Percentiles rank a stretch among this genome's conserved stretches.
These are phyloP conservation scores for Lasiosphaeris hirsuta DNA, from an alignment of 495 filamentous ascomycete species.

Conservation along the genomic window DNA sequence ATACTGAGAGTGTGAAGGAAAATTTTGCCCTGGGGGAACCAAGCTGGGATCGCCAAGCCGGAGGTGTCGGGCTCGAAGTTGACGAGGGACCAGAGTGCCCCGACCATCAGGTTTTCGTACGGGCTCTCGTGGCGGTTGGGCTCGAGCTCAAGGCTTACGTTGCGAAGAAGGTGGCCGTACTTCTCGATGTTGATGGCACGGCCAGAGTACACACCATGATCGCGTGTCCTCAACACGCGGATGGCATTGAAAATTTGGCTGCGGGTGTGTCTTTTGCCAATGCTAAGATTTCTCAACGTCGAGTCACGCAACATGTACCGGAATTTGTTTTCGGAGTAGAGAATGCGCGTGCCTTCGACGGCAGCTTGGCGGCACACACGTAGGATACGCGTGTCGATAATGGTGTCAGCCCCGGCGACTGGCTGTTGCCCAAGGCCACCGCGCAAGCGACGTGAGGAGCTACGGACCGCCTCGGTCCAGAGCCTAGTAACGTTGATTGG, in stretches of 20 bases:
- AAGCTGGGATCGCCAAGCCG: not conserved
- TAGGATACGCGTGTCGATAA: slow-evolving; percentile 32
- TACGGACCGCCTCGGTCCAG: slow-evolving; percentile 30
- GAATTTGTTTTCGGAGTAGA: slow-evolving; percentile 43
- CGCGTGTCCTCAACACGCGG: not conserved
- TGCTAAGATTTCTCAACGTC: not conserved
- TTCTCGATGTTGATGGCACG: slow-evolving; percentile 29
- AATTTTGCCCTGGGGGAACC: slow-evolving; percentile 4
- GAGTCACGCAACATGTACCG: slow-evolving; percentile 37
- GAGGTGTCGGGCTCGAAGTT: not conserved
- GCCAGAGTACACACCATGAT: not conserved
- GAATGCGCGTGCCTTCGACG: slow-evolving; percentile 29
- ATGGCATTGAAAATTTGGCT: not conserved
- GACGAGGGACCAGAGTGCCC: slow-evolving; percentile 19
- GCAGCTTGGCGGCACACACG: slow-evolving; percentile 24
- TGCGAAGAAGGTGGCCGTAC: slow-evolving; percentile 37
- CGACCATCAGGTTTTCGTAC: slow-evolving; percentile 22
- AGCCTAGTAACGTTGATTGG: slow-evolving; percentile 33
- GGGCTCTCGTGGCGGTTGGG: slow-evolving; percentile 23
- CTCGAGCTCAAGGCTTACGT: slow-evolving; percentile 36
- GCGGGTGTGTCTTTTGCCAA: not conserved
- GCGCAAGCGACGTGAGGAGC: slow-evolving; percentile 13
- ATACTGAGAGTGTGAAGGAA: slow-evolving; percentile 35
- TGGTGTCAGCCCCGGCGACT: not conserved
- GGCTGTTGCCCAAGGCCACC: not conserved